Evolutionary conservation across 305 asterid species (phyloP).

Genomic region (Fraxinus sp.): DNA sequence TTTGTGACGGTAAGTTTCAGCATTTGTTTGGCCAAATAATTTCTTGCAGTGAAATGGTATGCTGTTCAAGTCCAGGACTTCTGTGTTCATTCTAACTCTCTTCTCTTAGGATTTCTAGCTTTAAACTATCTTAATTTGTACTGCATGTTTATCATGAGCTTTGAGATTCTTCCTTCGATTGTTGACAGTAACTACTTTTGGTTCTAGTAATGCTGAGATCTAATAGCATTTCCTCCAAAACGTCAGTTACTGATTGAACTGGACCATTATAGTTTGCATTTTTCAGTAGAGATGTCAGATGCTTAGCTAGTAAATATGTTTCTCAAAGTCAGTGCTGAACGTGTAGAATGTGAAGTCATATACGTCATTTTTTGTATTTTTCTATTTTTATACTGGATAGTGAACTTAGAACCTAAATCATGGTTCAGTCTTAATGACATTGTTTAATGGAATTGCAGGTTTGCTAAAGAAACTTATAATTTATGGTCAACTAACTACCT

Average conservation of each 20-base stretch:
- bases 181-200: constrained; percentile 1
- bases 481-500: constrained; percentile 1
- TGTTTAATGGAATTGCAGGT: constrained; percentile 16
- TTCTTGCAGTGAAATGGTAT: background rate
- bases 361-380: background rate
- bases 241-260: background rate
- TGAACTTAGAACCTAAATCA: background rate
- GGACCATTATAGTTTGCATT: constrained; percentile 12
- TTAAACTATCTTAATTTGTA: background rate
- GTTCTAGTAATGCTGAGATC: background rate
- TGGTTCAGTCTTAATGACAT: background rate
- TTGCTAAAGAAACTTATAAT: background rate
- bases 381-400: background rate
- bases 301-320: background rate
- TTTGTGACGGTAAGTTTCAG: background rate
- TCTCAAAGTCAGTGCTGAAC: background rate
- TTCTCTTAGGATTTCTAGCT: background rate
- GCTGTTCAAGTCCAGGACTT: background rate
- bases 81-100: constrained; percentile 1
- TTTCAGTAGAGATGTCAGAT: background rate
- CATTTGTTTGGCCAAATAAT: background rate
- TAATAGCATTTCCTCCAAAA: constrained; percentile 1
- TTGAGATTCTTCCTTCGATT: background rate
- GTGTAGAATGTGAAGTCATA: background rate
- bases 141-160: background rate